Percentiles rank a stretch among this genome's conserved stretches.
Conservation (phyloP, 306 rosid species). For the Mimosa pudica region DNA sequence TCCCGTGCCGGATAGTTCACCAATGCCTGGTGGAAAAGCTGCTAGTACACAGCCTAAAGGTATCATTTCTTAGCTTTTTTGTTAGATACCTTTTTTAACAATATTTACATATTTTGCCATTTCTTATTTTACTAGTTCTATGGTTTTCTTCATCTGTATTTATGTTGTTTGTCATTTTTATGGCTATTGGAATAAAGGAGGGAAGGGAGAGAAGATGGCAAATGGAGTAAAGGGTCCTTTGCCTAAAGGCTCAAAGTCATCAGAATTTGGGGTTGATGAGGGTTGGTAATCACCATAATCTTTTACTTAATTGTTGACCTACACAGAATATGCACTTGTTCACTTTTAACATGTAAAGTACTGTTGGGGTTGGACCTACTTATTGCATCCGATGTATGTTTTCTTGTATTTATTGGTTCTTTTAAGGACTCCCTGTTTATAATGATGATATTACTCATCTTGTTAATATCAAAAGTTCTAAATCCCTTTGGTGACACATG, state of each 20-base stretch:
- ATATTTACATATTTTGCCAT: conserved; percentile 11
- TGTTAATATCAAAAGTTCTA: conserved; percentile 6
- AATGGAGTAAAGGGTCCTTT: conserved; percentile 47
- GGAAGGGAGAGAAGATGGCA: conserved; percentile 60
- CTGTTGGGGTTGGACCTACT: neutral
- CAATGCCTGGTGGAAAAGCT: conserved; percentile 48
- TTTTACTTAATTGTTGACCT: conserved; percentile 25
- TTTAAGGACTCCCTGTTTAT: neutral
- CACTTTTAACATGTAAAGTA: neutral
- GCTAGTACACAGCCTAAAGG: conserved; percentile 41
- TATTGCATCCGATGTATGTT: neutral
- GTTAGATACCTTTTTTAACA: neutral
- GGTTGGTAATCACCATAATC: conserved; percentile 53
- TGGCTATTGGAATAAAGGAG: conserved; percentile 50
- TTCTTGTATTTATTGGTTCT: neutral
- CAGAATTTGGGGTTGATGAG: conserved; percentile 59
- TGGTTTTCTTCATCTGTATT: neutral
- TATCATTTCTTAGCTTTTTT: conserved; percentile 28
- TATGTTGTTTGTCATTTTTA: conserved; percentile 30
- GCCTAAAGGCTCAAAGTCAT: conserved; percentile 49
- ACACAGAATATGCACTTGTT: neutral
- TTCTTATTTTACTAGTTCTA: conserved; percentile 13
- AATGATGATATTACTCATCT: neutral
- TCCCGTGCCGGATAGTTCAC: conserved; percentile 30
- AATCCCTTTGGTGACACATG: conserved; percentile 34